phyloP scores from a whole-genome alignment of 2,329 filamentous ascomycete genomes.

The Ophiobolus disseminans region DNA sequence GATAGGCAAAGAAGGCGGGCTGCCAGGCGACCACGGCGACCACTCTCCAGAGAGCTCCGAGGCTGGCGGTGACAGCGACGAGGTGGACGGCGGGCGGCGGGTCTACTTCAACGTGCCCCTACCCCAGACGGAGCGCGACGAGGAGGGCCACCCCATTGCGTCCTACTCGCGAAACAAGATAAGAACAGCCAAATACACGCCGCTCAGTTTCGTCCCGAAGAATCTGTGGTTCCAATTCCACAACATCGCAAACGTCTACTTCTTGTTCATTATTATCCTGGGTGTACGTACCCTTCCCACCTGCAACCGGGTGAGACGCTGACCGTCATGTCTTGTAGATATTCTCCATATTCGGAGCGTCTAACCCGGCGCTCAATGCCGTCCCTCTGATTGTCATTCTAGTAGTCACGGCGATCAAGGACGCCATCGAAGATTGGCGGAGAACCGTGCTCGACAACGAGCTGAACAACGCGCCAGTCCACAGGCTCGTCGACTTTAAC shows the following conservation, averaged over 20 bases:
- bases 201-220: constrained; percentile 92
- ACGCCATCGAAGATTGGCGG: constrained; percentile 93
- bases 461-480: constrained; percentile 94
- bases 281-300: constrained; percentile 69
- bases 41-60: constrained; percentile 52
- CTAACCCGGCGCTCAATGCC: constrained; percentile 86
- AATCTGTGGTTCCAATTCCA: constrained; percentile 98
- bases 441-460: constrained; percentile 90
- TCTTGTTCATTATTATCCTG: constrained; percentile 94
- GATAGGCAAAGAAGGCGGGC: constrained; percentile 45
- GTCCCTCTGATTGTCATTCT: constrained; percentile 95
- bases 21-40: constrained; percentile 57
- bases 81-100: constrained; percentile 54
- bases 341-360: constrained; percentile 93
- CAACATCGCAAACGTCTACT: constrained; percentile 98
- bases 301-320: constrained; percentile 19
- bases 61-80: constrained; percentile 49
- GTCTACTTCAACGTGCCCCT: constrained; percentile 89
- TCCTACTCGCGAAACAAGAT: constrained; percentile 93
- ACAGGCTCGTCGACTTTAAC: constrained; percentile 84
- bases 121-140: constrained; percentile 76
- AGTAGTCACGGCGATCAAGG: constrained; percentile 86
- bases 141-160: constrained; percentile 75
- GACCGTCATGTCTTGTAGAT: constrained; percentile 65
- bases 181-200: constrained; percentile 95